Conservation (phyloP, 2,329 filamentous ascomycete species). For the Xylaria sp. region DNA sequence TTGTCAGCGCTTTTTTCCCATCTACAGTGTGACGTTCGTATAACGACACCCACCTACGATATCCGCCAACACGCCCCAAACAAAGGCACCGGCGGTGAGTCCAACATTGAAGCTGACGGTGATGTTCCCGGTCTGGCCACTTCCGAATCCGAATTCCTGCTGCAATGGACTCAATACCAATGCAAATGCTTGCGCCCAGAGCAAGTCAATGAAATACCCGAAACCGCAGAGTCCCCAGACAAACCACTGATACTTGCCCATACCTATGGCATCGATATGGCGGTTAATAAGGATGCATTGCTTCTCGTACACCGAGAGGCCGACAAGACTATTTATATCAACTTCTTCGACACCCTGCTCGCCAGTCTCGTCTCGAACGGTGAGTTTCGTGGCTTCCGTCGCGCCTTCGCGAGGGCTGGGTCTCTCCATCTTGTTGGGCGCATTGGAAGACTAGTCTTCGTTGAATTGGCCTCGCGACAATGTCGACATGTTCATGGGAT, state of each 20-base stretch:
- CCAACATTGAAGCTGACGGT: slow-evolving; percentile 63
- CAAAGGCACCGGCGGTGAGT: slow-evolving; percentile 41
- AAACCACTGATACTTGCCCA: slow-evolving; percentile 78
- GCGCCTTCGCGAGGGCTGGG: not conserved
- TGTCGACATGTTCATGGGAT: too few relatives aligned
- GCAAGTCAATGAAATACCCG: slow-evolving; percentile 76
- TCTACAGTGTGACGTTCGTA: not conserved
- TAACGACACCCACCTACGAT: slow-evolving; percentile 7
- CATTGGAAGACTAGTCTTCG: not conserved
- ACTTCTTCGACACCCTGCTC: not conserved
- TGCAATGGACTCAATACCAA: slow-evolving; percentile 68
- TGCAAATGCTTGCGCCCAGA: slow-evolving; percentile 69
- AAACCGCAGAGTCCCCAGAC: slow-evolving; percentile 73
- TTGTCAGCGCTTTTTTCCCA: not conserved
- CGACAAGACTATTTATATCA: not conserved
- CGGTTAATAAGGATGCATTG: slow-evolving; percentile 73
- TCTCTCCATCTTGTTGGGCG: not conserved
- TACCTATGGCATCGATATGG: slow-evolving; percentile 76
- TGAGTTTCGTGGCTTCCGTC: not conserved
- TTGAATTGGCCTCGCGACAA: too few relatives aligned
- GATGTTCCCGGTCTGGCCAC: slow-evolving; percentile 67
- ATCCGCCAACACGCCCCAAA: slow-evolving; percentile 35
- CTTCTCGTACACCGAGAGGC: slow-evolving; percentile 11
- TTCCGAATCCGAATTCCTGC: slow-evolving; percentile 61
- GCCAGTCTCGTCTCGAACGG: not conserved